Evolutionary conservation across 495 filamentous ascomycete genomes (phyloP).

Genomic region (Geoglossum glabrum): DNA sequence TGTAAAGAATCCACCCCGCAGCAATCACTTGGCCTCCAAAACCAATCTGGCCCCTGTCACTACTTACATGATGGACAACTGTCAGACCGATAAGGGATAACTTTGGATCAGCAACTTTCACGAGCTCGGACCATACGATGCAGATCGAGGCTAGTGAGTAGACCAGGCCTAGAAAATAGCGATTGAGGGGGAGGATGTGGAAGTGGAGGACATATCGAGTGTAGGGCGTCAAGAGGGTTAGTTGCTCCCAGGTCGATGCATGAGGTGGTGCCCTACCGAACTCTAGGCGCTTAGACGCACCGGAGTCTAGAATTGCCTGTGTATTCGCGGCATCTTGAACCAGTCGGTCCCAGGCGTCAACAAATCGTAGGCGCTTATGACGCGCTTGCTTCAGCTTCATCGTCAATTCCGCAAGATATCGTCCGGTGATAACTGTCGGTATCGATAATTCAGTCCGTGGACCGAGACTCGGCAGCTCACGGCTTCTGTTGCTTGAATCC

Average conservation of each 20-base stretch:
- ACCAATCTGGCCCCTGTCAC: constrained; percentile 45
- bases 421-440: constrained; percentile 76
- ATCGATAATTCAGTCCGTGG: constrained; percentile 13
- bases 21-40: constrained; percentile 71
- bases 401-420: constrained; percentile 79
- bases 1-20: constrained; percentile 79
- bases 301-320: constrained; percentile 71
- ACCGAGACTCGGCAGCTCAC: constrained; percentile 5
- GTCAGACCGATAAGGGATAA: constrained; percentile 71
- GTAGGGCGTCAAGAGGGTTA: constrained; percentile 57
- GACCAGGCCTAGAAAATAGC: constrained; percentile 37
- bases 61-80: constrained; percentile 55
- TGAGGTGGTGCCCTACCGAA: constrained; percentile 39
- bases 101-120: constrained; percentile 53
- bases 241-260: constrained; percentile 30
- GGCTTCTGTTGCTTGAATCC: constrained; percentile 22
- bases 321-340: constrained; percentile 48
- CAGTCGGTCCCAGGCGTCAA: constrained; percentile 68
- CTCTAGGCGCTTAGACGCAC: constrained; percentile 57
- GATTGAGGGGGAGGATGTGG: constrained; percentile 43
- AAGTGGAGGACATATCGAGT: constrained; percentile 62
- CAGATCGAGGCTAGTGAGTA: constrained; percentile 55
- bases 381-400: constrained; percentile 57
- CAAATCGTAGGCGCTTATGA: constrained; percentile 62
- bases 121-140: constrained; percentile 80